Percentiles rank a stretch among this genome's conserved stretches.
phyloP scores from a whole-genome alignment of 805 yeast species.

The Teunomyces stri region DNA sequence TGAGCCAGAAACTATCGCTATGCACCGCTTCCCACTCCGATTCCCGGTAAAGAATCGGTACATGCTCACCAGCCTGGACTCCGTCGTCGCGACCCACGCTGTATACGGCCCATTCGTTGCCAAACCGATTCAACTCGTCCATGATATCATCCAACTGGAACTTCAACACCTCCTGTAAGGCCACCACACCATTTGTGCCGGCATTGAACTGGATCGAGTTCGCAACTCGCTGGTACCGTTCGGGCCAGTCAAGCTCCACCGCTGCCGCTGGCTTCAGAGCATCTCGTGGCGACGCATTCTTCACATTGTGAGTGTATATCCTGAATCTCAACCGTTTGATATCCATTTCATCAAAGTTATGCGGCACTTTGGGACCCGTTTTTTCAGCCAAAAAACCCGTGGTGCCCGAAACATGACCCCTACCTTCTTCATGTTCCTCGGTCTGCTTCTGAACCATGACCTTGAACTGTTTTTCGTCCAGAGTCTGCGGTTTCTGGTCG shows the following conservation, averaged over 20 bases:
- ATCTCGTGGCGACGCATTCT: constrained; percentile 20
- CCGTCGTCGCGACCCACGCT: constrained; percentile 19
- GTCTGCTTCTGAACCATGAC: not conserved
- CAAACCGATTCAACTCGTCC: constrained; percentile 11
- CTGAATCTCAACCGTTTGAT: constrained; percentile 22
- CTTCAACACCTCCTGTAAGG: constrained; percentile 17
- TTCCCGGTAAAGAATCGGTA: constrained; percentile 14
- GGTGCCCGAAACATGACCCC: not conserved
- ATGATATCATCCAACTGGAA: constrained; percentile 17
- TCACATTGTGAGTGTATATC: constrained; percentile 36
- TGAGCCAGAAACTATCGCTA: constrained; percentile 19
- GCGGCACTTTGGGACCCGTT: constrained; percentile 13
- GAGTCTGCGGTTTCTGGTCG: not conserved
- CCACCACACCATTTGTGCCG: constrained; percentile 15
- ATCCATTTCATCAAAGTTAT: constrained; percentile 8
- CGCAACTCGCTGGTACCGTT: constrained; percentile 15
- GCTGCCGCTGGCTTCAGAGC: constrained; percentile 12
- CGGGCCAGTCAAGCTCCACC: constrained; percentile 28
- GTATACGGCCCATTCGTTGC: constrained; percentile 12
- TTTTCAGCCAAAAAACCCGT: not conserved
- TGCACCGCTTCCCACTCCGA: constrained; percentile 15
- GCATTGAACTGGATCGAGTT: constrained; percentile 19
- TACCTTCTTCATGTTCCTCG: not conserved
- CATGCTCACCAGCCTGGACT: constrained; percentile 14
- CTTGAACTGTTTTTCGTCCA: not conserved